A percentile compares a stretch with the other conserved stretches of the same genome.
Evolutionary conservation across 2,329 filamentous ascomycete genomes (phyloP).

Genomic region (Ilyonectria mors-panacis): DNA sequence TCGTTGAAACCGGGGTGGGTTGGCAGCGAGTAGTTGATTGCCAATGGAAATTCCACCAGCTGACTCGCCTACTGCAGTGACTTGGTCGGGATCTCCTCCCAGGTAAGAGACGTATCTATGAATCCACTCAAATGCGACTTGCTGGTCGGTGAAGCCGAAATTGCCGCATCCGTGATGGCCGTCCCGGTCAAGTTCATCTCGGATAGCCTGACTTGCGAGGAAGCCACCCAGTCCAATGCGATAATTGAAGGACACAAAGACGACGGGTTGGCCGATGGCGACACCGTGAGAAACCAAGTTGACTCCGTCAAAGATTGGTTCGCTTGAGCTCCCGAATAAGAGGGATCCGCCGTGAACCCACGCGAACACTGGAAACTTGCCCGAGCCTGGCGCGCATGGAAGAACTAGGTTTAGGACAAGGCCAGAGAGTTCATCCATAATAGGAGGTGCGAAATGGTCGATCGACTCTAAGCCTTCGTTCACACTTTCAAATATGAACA

Average conservation of each 20-base stretch:
- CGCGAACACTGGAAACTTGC: too few relatives aligned
- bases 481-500: too few relatives aligned
- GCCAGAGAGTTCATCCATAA: too few relatives aligned
- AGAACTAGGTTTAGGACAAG: too few relatives aligned
- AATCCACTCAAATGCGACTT: constrained; percentile 15
- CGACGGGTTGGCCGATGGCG: background rate
- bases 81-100: constrained; percentile 1
- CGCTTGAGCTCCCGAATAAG: too few relatives aligned
- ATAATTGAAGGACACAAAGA: constrained; percentile 16
- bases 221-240: constrained; percentile 17
- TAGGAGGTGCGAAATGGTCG: too few relatives aligned
- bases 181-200: background rate
- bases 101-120: constrained; percentile 5
- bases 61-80: constrained; percentile 17
- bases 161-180: background rate
- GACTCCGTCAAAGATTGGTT: constrained; percentile 14
- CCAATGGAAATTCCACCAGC: constrained; percentile 18
- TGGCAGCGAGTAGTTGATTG: background rate
- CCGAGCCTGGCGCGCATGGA: too few relatives aligned
- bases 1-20: constrained; percentile 10
- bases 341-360: too few relatives aligned
- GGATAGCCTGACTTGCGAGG: constrained; percentile 6
- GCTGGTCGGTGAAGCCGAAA: constrained; percentile 22
- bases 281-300: constrained; percentile 2
- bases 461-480: too few relatives aligned